Percentiles rank a stretch among this genome's conserved stretches.
These are phyloP conservation scores for Aristolochia contorta DNA, from an alignment of 164 flowering plant species.

Conservation along the genomic window DNA sequence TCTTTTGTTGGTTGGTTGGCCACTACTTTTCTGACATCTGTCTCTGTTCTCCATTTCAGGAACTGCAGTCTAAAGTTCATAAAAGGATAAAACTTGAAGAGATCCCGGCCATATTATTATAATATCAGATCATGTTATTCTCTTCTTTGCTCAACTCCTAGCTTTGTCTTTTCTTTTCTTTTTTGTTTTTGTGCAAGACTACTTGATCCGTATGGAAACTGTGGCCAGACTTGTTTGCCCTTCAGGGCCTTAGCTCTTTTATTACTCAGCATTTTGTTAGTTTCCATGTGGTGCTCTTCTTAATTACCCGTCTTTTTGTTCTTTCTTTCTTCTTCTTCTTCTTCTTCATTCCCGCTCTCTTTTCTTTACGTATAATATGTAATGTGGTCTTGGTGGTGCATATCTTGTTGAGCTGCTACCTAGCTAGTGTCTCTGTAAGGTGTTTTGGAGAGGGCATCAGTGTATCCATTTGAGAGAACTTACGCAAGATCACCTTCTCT, in stretches of 20 bases:
- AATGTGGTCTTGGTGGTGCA: conserved; percentile 6
- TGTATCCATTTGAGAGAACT: conserved; percentile 10
- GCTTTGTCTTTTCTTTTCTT: conserved; percentile 5
- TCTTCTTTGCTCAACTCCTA: conserved; percentile 4
- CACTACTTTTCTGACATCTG: background rate
- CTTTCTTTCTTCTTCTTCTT: too few relatives aligned
- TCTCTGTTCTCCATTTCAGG: conserved; percentile 16
- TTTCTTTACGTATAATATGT: conserved; percentile 20
- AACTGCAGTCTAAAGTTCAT: conserved; percentile 17
- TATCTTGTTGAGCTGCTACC: conserved; percentile 4
- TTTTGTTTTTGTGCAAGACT: conserved; percentile 9
- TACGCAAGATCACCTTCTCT: conserved; percentile 10
- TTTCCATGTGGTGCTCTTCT: background rate
- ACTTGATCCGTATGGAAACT: conserved; percentile 3
- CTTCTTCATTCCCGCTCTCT: background rate
- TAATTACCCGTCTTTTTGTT: too few relatives aligned
- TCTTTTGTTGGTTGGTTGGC: too few relatives aligned
- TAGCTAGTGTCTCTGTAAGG: conserved; percentile 16
- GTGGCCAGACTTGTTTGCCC: conserved; percentile 17
- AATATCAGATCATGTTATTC: conserved; percentile 17
- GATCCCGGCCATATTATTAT: conserved; percentile 11
- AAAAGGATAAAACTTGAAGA: conserved; percentile 12
- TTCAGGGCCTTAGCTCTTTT: conserved; percentile 14
- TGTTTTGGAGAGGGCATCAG: conserved; percentile 19
- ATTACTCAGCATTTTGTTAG: conserved; percentile 25